phyloP scores from a whole-genome alignment of 2,329 filamentous ascomycete genomes.

The Alternaria rosae region DNA sequence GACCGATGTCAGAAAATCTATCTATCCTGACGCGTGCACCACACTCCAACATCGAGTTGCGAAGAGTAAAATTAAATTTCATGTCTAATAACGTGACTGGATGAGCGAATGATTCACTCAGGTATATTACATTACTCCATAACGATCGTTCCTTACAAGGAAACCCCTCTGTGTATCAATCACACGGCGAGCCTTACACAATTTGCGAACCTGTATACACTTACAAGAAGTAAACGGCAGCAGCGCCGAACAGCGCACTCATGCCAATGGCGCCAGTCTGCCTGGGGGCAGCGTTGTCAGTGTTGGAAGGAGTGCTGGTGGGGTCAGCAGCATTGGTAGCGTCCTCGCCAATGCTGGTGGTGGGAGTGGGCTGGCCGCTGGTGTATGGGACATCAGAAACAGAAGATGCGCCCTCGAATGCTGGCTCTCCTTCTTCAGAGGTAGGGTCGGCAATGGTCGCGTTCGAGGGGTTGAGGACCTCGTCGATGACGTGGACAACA shows the following conservation, averaged over 20 bases:
- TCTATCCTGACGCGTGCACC: neutral
- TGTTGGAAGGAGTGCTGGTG: conserved; percentile 29
- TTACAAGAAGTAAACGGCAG: conserved; percentile 44
- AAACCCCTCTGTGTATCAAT: neutral
- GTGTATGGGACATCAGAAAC: conserved; percentile 63
- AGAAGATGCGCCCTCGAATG: conserved; percentile 61
- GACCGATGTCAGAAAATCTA: neutral
- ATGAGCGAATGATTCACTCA: neutral
- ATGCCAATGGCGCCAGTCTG: conserved; percentile 55
- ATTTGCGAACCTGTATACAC: neutral
- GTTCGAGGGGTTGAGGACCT: conserved; percentile 64
- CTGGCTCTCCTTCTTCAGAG: conserved; percentile 58
- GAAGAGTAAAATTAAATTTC: neutral
- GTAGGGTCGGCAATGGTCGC: conserved; percentile 54
- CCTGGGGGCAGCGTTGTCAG: conserved; percentile 33
- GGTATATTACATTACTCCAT: conserved; percentile 12
- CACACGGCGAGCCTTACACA: neutral
- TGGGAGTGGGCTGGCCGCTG: conserved; percentile 58
- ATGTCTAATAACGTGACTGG: neutral
- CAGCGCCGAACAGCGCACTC: conserved; percentile 58
- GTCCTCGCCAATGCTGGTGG: conserved; percentile 50
- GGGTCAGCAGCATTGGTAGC: conserved; percentile 31
- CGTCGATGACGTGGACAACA: conserved; percentile 62
- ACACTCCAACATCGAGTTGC: neutral
- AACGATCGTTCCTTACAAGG: conserved; percentile 8